Percentiles rank a stretch among this genome's conserved stretches.
phyloP scores from a whole-genome alignment of 257 asterid genomes.

The Cinchona pubescens region DNA sequence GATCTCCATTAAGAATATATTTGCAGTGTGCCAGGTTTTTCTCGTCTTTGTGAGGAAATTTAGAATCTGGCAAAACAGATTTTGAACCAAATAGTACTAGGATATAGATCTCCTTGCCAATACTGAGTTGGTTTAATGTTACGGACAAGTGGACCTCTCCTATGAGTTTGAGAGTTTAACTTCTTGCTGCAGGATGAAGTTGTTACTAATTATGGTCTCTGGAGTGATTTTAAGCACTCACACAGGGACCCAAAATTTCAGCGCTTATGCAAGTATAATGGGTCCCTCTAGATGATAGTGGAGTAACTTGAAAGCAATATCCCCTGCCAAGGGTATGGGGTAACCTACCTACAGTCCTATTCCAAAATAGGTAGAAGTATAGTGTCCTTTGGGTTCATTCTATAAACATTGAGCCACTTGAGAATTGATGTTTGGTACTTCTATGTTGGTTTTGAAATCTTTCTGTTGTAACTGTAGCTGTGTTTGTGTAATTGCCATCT shows the following conservation, averaged over 20 bases:
- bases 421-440: not conserved
- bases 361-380: not conserved
- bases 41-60: not conserved
- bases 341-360: not conserved
- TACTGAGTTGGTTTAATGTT: not conserved
- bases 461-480: not conserved
- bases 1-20: not conserved
- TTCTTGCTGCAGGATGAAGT: not conserved
- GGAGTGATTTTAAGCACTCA: not conserved
- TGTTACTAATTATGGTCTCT: not conserved
- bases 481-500: not conserved
- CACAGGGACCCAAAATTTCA: not conserved
- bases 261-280: not conserved
- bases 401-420: not conserved
- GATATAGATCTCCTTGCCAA: not conserved
- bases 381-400: not conserved
- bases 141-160: not conserved
- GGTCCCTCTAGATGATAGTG: not conserved
- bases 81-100: not conserved
- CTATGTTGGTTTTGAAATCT: not conserved
- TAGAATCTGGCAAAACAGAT: not conserved
- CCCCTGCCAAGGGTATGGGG: not conserved
- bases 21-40: not conserved
- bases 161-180: not conserved
- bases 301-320: not conserved